A percentile compares a stretch with the other conserved stretches of the same genome.
phyloP scores from a whole-genome alignment of 352 stramenopile genomes.

The Globisporangium paroecandrum region DNA sequence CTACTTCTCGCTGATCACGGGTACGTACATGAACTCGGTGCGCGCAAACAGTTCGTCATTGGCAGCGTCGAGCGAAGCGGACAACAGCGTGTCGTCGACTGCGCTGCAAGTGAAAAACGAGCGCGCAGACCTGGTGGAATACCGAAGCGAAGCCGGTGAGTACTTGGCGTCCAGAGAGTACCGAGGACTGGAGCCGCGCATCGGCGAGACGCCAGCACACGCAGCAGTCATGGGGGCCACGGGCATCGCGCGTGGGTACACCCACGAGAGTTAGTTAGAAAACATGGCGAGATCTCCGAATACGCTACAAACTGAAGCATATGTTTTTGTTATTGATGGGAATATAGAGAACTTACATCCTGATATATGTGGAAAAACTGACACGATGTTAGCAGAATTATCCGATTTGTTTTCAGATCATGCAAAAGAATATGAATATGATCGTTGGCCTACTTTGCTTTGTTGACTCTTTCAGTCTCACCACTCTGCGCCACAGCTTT shows the following conservation, averaged over 20 bases:
- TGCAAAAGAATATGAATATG: not conserved
- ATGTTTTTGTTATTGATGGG: not conserved
- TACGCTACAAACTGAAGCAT: not conserved
- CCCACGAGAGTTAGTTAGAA: slow-evolving; percentile 35
- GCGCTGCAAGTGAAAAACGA: slow-evolving; percentile 58
- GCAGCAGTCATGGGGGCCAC: slow-evolving; percentile 67
- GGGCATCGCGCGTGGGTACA: slow-evolving; percentile 78
- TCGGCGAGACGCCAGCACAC: slow-evolving; percentile 76
- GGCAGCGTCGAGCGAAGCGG: slow-evolving; percentile 13
- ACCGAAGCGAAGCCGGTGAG: slow-evolving; percentile 70
- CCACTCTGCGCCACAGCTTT: not conserved
- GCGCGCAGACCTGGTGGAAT: slow-evolving; percentile 49
- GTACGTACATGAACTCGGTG: slow-evolving; percentile 60
- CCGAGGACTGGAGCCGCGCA: slow-evolving; percentile 70
- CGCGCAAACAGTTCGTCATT: slow-evolving; percentile 3
- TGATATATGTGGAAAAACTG: not conserved
- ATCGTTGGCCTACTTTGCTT: not conserved
- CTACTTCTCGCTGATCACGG: slow-evolving; percentile 80
- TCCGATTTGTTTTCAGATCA: not conserved
- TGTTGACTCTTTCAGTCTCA: not conserved
- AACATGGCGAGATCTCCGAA: not conserved
- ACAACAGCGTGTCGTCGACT: slow-evolving; percentile 24
- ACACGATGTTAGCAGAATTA: not conserved
- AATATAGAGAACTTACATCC: not conserved
- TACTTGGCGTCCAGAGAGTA: slow-evolving; percentile 75